These are phyloP conservation scores for Oenanthe javanica DNA, from an alignment of 140 eudicot genomes.

Conservation along the genomic window DNA sequence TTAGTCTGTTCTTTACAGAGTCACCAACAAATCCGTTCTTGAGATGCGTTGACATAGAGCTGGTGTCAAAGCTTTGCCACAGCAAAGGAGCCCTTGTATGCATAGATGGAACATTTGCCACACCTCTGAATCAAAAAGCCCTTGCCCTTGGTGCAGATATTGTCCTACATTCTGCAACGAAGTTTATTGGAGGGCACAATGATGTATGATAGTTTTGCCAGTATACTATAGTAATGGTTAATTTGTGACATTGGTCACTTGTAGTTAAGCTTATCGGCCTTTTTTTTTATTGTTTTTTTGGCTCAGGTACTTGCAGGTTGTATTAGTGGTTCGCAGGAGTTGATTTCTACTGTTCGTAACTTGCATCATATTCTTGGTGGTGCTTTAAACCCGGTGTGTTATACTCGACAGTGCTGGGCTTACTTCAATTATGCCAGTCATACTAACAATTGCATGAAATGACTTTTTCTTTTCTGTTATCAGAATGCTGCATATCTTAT, in stretches of 20 bases:
- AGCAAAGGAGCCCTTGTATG: conserved; percentile 76
- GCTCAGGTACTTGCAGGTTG: conserved; percentile 84
- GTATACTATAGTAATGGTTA: not conserved
- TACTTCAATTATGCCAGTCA: not conserved
- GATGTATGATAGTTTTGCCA: conserved; percentile 43
- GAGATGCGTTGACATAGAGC: conserved; percentile 87
- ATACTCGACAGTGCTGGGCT: not conserved
- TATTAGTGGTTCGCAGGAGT: conserved; percentile 68
- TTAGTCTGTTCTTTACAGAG: conserved; percentile 78
- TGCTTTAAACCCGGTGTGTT: conserved; percentile 84
- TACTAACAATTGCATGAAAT: not conserved
- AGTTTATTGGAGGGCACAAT: conserved; percentile 85
- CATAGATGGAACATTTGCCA: conserved; percentile 90
- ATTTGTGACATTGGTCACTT: not conserved
- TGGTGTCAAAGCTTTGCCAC: conserved; percentile 83
- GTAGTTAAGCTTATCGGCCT: not conserved
- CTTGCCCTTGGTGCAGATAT: conserved; percentile 91
- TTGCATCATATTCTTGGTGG: conserved; percentile 93
- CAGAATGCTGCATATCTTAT: conserved; percentile 88
- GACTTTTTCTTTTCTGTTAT: conserved; percentile 5
- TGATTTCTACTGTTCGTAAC: conserved; percentile 62
- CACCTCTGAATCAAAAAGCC: conserved; percentile 90
- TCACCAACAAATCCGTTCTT: conserved; percentile 91
- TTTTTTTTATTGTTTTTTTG: not conserved
- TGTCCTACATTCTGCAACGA: conserved; percentile 78